Base-by-base conservation (phyloP, 2,329 filamentous ascomycete genomes). In the Clathrospora elynae region DNA sequence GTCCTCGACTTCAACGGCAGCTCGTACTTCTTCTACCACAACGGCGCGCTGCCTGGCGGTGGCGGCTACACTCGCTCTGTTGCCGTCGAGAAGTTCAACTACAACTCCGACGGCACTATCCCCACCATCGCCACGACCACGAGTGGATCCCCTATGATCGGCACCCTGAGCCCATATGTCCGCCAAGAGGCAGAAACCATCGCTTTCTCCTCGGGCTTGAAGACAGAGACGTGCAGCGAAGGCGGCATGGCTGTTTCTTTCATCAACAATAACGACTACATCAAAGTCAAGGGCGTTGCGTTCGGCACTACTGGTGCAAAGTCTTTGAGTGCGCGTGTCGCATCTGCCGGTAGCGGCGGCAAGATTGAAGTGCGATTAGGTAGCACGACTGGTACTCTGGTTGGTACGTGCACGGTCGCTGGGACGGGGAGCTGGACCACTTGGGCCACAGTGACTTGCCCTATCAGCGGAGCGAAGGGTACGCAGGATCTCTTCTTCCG, bases 11-110 rank as follows among this genome's bases (percentile, higher is more conserved):
- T 42, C 42, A 48, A 52, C 13, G 50, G 41, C 12, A 32, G 16
- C 5, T 46, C 46, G 14, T 52, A 53, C 36, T 55, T 55, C 34
- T 55, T 52, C 40, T 55, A 55, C 39, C 52, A 55, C 32, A 53
- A 55, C 17, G 49, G 49, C 29, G 52, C 49, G 4, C 36, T 55
- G 11, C 46, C 52, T 11, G 52, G 52, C 17, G 52, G 52, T 5
- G 24, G 49, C 11, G 52, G 52, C n/a, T 55, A 55, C 35, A 52
- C 42, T 8, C 41, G 52, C 7, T 53, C 49, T 2, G 49, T 53
- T 6, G 24, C 40, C 11, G 44, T 51, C n/a, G 52, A 53, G 23
- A 37, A 42, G 8, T 53, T 55, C 38, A 38, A 20, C 7, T 55
- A 53, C 33, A 49, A 49, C 33, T 43, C 49, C 9, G 46, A 55